Evolutionary conservation across 139 green algal genomes (phyloP).

Genomic region (Chlamydomonas sphaeroides): DNA sequence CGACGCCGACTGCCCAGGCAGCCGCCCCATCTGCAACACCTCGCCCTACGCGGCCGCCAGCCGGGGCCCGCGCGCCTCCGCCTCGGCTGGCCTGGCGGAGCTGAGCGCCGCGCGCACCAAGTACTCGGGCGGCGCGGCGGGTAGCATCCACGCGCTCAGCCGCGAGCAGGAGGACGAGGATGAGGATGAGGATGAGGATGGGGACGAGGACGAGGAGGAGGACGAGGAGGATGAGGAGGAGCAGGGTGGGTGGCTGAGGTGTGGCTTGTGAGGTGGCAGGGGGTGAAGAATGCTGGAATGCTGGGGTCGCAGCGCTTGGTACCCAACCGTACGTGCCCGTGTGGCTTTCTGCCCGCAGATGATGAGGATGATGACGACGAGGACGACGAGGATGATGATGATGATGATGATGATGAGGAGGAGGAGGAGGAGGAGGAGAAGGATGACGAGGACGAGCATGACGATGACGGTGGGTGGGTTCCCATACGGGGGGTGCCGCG

Average conservation of each 20-base stretch:
- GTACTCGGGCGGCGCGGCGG: background rate
- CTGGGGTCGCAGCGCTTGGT: no score
- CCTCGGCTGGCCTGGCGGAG: background rate
- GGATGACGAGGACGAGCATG: background rate
- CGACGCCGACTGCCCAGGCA: constrained; percentile 12
- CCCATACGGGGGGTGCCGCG: no score
- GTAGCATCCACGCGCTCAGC: background rate
- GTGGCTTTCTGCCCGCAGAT: no score
- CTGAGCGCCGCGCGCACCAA: background rate
- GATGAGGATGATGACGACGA: background rate
- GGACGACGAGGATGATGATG: background rate
- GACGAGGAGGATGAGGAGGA: background rate
- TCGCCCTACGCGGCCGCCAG: constrained; percentile 14
- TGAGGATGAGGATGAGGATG: background rate
- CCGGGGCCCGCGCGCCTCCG: background rate
- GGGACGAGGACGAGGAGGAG: constrained; percentile 4
- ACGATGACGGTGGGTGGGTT: background rate
- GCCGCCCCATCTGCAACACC: constrained; percentile 24
- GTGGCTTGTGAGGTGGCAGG: no score
- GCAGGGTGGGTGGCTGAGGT: no score
- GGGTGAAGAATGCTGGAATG: no score
- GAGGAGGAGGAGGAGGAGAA: background rate
- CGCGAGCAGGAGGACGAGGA: background rate
- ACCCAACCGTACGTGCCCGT: no score
- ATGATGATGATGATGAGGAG: background rate